Conservation (phyloP, 805 yeast genomes). For the Candida sonorensis region DNA sequence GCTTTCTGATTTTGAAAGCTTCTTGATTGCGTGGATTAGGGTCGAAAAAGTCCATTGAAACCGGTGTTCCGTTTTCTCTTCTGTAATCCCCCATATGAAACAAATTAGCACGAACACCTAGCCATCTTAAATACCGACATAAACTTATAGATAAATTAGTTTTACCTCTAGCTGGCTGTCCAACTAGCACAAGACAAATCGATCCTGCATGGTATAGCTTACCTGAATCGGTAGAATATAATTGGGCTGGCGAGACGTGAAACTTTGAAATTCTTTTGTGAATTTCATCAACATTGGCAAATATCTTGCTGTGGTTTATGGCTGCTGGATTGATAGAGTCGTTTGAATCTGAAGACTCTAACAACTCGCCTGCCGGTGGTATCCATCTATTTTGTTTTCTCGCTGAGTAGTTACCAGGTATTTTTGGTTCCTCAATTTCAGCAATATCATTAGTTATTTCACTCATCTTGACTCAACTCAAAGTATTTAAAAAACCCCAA, state of each 20-base stretch:
- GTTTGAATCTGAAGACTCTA: no score
- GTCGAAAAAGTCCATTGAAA: slow-evolving; percentile 65
- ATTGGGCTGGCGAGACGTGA: slow-evolving; percentile 83
- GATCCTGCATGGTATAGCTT: slow-evolving; percentile 93
- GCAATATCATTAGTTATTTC: slow-evolving; percentile 10
- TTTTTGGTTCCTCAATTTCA: slow-evolving; percentile 35
- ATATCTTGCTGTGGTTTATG: no score
- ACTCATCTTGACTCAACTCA: no score
- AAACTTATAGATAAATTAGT: slow-evolving; percentile 88
- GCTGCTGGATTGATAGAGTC: no score
- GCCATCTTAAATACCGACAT: slow-evolving; percentile 90
- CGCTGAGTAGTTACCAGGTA: slow-evolving; percentile 49
- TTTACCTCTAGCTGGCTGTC: slow-evolving; percentile 94
- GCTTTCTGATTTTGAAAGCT: slow-evolving; percentile 47
- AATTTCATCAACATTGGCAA: slow-evolving; percentile 46
- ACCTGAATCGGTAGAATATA: slow-evolving; percentile 89
- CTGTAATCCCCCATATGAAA: slow-evolving; percentile 92
- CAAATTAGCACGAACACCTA: slow-evolving; percentile 88
- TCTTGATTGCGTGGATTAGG: slow-evolving; percentile 41
- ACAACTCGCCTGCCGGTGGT: no score
- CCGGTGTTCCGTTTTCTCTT: slow-evolving; percentile 44
- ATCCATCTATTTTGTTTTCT: slow-evolving; percentile 49
- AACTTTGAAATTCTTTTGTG: slow-evolving; percentile 56
- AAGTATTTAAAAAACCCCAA: no score
- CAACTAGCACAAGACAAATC: slow-evolving; percentile 80